Percentiles rank a stretch among this genome's conserved stretches.
These are phyloP conservation scores for Penicillium sclerotiorum DNA, from an alignment of 2,329 filamentous ascomycete genomes.

Conservation along the genomic window DNA sequence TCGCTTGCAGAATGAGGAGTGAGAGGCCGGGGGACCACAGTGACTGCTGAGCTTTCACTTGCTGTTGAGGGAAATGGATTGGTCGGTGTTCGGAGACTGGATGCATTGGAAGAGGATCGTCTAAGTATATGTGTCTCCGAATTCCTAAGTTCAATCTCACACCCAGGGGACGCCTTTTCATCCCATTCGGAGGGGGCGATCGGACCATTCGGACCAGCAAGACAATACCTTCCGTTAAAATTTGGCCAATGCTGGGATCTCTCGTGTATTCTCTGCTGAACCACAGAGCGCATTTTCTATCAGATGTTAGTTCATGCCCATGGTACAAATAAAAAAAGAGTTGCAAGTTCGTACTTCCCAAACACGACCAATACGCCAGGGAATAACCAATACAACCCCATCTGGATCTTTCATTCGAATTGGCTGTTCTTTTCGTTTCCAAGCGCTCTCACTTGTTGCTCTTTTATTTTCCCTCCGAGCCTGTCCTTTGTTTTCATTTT, in stretches of 20 bases:
- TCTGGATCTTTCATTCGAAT: too few relatives aligned
- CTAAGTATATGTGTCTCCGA: background rate
- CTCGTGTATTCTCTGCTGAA: too few relatives aligned
- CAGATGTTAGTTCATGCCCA: too few relatives aligned
- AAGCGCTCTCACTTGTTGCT: too few relatives aligned
- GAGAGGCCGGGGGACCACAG: background rate
- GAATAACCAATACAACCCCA: too few relatives aligned
- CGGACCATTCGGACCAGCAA: constrained; percentile 5
- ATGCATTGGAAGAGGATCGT: background rate
- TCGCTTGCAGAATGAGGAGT: background rate
- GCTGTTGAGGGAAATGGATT: background rate
- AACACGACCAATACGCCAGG: too few relatives aligned
- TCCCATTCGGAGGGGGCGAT: constrained; percentile 3
- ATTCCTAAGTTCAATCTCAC: constrained; percentile 1
- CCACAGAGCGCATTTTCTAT: too few relatives aligned
- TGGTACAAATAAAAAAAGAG: too few relatives aligned
- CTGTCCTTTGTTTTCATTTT: too few relatives aligned
- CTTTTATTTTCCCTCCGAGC: too few relatives aligned
- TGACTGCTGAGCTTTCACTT: background rate
- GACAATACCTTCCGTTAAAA: background rate
- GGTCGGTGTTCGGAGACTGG: background rate
- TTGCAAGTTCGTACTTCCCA: too few relatives aligned
- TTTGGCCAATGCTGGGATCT: background rate
- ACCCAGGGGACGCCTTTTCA: constrained; percentile 1
- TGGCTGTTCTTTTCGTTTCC: too few relatives aligned